Conservation (phyloP, 305 asterid species). For the Solanum hybrid region DNA sequence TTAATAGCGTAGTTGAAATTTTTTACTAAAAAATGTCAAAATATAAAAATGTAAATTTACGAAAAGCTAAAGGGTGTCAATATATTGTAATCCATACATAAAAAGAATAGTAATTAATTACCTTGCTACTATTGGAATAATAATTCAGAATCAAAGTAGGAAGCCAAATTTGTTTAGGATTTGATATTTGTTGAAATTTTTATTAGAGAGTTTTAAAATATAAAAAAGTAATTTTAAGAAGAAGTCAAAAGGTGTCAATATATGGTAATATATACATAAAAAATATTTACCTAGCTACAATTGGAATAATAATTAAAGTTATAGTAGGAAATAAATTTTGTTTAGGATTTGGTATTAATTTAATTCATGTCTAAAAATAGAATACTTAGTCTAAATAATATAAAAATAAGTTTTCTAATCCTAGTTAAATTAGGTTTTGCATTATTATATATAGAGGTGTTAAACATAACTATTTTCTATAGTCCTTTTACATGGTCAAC, state of each 20-base stretch:
- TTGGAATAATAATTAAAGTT: not conserved
- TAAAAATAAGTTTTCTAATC: not conserved
- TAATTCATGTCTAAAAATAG: not conserved
- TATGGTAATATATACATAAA: not conserved
- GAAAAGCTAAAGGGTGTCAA: not conserved
- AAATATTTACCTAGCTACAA: not conserved
- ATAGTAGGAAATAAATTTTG: not conserved
- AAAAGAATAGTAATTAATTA: not conserved
- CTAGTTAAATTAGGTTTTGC: not conserved
- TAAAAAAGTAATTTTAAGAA: not conserved
- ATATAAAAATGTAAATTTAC: not conserved
- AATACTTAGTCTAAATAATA: not conserved
- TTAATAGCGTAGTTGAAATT: not conserved
- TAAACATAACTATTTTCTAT: not conserved
- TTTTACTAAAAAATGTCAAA: rapidly evolving
- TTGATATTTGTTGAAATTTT: not conserved
- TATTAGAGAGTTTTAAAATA: not conserved
- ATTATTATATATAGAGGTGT: not conserved
- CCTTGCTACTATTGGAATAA: not conserved
- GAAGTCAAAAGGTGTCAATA: not conserved
- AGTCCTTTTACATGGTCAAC: not conserved
- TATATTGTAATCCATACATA: not conserved
- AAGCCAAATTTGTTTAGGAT: not conserved
- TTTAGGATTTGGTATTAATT: not conserved
- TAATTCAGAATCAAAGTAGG: not conserved